phyloP scores from a whole-genome alignment of 2,329 filamentous ascomycete genomes.

The Colletotrichum incanum region DNA sequence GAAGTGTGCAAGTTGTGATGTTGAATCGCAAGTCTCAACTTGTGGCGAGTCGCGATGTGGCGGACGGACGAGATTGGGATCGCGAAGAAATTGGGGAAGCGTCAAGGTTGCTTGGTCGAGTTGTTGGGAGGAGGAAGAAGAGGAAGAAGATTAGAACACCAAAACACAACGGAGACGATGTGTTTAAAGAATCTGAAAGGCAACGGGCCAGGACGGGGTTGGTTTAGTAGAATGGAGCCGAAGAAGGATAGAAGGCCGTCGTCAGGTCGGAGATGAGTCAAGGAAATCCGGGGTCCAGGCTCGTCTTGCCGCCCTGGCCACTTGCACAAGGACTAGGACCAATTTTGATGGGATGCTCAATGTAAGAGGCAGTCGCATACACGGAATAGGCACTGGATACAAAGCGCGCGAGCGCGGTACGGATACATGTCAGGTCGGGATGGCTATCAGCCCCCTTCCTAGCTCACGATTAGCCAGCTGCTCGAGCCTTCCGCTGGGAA shows the following conservation, averaged over 20 bases:
- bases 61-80: slow-evolving; percentile 17
- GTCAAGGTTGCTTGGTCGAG: background rate
- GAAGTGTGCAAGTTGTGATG: slow-evolving; percentile 1
- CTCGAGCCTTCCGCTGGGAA: slow-evolving; percentile 13
- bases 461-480: slow-evolving; percentile 32
- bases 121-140: slow-evolving; percentile 11
- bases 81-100: background rate
- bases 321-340: slow-evolving; percentile 1
- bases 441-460: slow-evolving; percentile 7
- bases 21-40: background rate
- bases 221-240: slow-evolving; percentile 36
- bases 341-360: slow-evolving; percentile 6
- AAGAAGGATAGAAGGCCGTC: slow-evolving; percentile 20
- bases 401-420: slow-evolving; percentile 25
- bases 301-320: slow-evolving; percentile 17
- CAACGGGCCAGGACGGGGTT: slow-evolving; percentile 27
- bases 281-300: slow-evolving; percentile 42
- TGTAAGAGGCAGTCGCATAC: slow-evolving; percentile 10
- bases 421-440: slow-evolving; percentile 10
- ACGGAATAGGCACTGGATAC: slow-evolving; percentile 29
- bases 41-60: slow-evolving; percentile 19
- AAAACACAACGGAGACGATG: slow-evolving; percentile 19
- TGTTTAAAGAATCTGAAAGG: slow-evolving; percentile 34
- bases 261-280: slow-evolving; percentile 40
- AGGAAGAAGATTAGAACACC: background rate